Percentiles rank a stretch among this genome's conserved stretches.
Conservation (phyloP, 768 basidiomycete species). For the Russula virescens region DNA sequence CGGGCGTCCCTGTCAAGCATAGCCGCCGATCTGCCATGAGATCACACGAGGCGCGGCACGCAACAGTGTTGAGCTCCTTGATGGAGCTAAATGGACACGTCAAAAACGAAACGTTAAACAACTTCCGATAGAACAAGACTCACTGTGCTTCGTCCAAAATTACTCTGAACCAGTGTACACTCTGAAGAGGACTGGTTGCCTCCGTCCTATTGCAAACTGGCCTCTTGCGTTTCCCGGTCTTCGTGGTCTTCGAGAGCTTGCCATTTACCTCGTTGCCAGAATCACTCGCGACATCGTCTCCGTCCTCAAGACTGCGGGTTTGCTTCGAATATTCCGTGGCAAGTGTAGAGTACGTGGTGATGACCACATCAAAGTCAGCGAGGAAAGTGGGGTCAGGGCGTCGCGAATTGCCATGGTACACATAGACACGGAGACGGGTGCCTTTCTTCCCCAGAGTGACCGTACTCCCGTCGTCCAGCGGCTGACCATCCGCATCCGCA, state of each 20-base stretch:
- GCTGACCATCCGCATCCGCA: neutral
- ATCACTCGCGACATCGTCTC: slow-evolving; percentile 61
- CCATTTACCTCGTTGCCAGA: slow-evolving; percentile 58
- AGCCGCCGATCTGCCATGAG: slow-evolving; percentile 88
- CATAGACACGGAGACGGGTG: slow-evolving; percentile 72
- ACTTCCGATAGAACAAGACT: slow-evolving; percentile 34
- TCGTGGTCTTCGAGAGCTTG: slow-evolving; percentile 63
- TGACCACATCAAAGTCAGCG: slow-evolving; percentile 92
- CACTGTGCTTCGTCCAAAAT: slow-evolving; percentile 95
- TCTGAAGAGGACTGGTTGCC: slow-evolving; percentile 77
- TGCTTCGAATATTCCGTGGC: slow-evolving; percentile 95
- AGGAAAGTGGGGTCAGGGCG: slow-evolving; percentile 81
- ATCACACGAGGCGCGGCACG: slow-evolving; percentile 92
- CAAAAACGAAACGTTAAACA: slow-evolving; percentile 1
- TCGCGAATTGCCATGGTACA: slow-evolving; percentile 92
- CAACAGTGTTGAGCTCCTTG: slow-evolving; percentile 93
- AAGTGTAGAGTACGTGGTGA: slow-evolving; percentile 94
- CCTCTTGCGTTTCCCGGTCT: slow-evolving; percentile 35
- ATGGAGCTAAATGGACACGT: slow-evolving; percentile 59
- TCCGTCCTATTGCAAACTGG: slow-evolving; percentile 39
- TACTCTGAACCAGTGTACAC: slow-evolving; percentile 93
- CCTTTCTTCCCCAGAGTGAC: slow-evolving; percentile 12
- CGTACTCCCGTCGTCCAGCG: neutral
- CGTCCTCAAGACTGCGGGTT: slow-evolving; percentile 58
- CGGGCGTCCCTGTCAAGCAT: slow-evolving; percentile 95